A percentile compares a stretch with the other conserved stretches of the same genome.
These are phyloP conservation scores for Lolium multiflorum DNA, from an alignment of 176 grass and related monocot species.

Conservation along the genomic window DNA sequence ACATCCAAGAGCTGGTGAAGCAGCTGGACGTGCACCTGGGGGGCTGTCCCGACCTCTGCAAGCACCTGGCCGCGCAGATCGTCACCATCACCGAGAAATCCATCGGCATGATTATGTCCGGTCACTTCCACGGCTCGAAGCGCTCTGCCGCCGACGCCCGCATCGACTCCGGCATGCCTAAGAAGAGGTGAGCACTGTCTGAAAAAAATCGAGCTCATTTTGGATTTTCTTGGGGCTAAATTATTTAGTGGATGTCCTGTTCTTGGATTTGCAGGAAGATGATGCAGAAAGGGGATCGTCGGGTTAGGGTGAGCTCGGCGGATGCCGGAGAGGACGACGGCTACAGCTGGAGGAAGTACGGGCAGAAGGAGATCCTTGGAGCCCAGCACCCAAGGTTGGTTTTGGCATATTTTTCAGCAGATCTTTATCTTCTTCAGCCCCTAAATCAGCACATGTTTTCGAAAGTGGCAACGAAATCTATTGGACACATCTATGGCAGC, in stretches of 20 bases:
- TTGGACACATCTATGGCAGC: no score
- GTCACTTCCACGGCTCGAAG: neutral
- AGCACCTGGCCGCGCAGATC: slow-evolving; percentile 49
- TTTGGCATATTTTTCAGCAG: neutral
- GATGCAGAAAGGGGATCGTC: slow-evolving; percentile 39
- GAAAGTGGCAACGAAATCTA: no score
- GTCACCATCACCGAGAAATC: slow-evolving; percentile 46
- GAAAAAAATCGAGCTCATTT: neutral
- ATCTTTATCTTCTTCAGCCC: neutral
- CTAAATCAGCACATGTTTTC: slow-evolving; percentile 21
- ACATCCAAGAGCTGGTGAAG: slow-evolving; percentile 55
- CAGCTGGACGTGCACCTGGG: slow-evolving; percentile 57
- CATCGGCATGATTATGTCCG: slow-evolving; percentile 55
- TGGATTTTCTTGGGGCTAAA: neutral
- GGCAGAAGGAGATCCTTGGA: slow-evolving; percentile 82
- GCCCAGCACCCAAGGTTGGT: slow-evolving; percentile 68
- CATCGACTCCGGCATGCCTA: slow-evolving; percentile 41
- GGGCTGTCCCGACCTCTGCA: slow-evolving; percentile 41
- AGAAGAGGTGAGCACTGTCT: slow-evolving; percentile 40
- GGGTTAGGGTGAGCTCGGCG: slow-evolving; percentile 52
- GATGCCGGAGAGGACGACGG: slow-evolving; percentile 53
- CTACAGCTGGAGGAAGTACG: slow-evolving; percentile 87
- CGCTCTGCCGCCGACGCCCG: neutral
- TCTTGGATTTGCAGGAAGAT: slow-evolving; percentile 49
- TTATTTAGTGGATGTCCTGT: neutral